phyloP scores from a whole-genome alignment of 2,329 filamentous ascomycete genomes.

The Pseudocercospora vitis region DNA sequence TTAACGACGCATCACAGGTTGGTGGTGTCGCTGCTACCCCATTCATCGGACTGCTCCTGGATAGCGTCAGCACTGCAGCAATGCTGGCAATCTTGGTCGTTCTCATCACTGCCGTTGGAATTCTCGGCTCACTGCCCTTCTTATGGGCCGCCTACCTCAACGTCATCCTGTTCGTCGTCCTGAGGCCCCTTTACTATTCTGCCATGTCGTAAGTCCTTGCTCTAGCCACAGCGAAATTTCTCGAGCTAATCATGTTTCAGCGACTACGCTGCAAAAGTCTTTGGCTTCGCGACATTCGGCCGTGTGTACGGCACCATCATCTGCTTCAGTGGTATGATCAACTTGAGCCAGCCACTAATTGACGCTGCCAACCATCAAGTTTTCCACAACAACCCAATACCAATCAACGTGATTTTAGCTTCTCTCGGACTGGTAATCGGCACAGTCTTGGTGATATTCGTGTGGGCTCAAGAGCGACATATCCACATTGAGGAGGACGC shows the following conservation, averaged over 20 bases:
- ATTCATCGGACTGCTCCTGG: constrained; percentile 78
- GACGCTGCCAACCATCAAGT: constrained; percentile 73
- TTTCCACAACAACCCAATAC: constrained; percentile 71
- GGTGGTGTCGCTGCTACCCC: constrained; percentile 82
- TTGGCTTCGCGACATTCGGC: constrained; percentile 90
- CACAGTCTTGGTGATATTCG: constrained; percentile 64
- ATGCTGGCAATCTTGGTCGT: constrained; percentile 70
- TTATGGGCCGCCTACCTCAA: constrained; percentile 73
- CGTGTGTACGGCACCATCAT: constrained; percentile 90
- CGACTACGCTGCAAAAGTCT: constrained; percentile 87
- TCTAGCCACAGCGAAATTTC: constrained; percentile 66
- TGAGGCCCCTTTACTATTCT: constrained; percentile 87
- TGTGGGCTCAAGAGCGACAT: constrained; percentile 41
- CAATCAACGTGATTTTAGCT: constrained; percentile 71
- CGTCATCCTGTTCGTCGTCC: constrained; percentile 75
- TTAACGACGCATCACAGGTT: constrained; percentile 40
- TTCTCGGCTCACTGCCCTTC: constrained; percentile 73
- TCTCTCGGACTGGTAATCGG: constrained; percentile 64
- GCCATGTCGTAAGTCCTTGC: constrained; percentile 59
- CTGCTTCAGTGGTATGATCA: constrained; percentile 76
- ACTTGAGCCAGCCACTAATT: constrained; percentile 77
- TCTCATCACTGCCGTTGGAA: constrained; percentile 70
- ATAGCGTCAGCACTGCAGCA: constrained; percentile 69
- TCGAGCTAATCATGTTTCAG: constrained; percentile 12
- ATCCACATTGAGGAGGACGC: constrained; percentile 14